Conservation (phyloP, 225 moss, liverwort and hornwort genomes). For the Takakia lepidozioides region DNA sequence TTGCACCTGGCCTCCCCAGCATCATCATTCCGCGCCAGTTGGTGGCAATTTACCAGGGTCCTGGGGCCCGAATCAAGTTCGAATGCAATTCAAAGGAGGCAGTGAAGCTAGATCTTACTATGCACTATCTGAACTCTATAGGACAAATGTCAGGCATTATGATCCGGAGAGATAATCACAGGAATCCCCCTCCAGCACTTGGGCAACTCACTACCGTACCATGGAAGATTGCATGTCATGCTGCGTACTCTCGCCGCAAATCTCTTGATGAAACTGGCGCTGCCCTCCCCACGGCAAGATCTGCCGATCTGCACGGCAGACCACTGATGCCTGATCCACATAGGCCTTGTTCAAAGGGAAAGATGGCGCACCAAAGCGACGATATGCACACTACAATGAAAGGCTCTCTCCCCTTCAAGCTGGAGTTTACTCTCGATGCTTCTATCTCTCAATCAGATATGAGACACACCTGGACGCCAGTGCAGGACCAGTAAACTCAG, state of each 20-base stretch:
- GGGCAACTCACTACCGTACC: background rate
- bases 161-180: background rate
- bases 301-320: background rate
- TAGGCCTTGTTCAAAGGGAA: background rate
- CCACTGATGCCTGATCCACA: background rate
- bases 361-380: no score
- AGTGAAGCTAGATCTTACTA: background rate
- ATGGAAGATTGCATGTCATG: background rate
- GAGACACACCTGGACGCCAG: background rate
- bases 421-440: no score
- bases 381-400: no score
- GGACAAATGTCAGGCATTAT: background rate
- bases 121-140: background rate
- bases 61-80: conserved; percentile 2
- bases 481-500: background rate
- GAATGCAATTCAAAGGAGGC: background rate
- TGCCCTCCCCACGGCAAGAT: background rate
- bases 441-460: no score
- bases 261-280: background rate
- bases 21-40: no score
- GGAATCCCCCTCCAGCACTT: background rate
- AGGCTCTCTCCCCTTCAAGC: no score
- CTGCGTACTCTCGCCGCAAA: background rate
- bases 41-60: background rate
- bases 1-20: no score